These are phyloP conservation scores for Aspergillus mulundensis DNA, from an alignment of 495 filamentous ascomycete species.

Conservation along the genomic window DNA sequence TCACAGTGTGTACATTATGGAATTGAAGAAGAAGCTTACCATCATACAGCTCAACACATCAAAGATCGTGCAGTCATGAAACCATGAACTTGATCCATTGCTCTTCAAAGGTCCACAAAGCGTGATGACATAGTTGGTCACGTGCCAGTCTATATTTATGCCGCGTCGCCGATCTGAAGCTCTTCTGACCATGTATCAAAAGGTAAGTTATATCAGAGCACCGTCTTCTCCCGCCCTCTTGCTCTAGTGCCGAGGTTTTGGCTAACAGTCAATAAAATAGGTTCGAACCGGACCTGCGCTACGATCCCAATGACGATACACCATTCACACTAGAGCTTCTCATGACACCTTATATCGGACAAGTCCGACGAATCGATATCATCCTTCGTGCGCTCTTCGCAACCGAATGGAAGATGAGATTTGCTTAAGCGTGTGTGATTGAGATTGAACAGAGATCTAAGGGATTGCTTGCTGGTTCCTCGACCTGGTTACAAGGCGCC, in stretches of 20 bases:
- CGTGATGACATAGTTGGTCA: conserved; percentile 14
- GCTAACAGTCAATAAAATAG: background rate
- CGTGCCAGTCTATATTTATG: conserved; percentile 7
- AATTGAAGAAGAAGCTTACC: conserved; percentile 5
- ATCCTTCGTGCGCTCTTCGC: conserved; percentile 25
- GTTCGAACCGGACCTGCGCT: background rate
- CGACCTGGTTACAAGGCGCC: background rate
- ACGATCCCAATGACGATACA: conserved; percentile 37
- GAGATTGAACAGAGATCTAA: conserved; percentile 51
- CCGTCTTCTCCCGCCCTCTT: too few relatives aligned
- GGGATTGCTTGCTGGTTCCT: conserved; percentile 17
- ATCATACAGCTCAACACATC: background rate
- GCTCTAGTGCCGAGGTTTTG: background rate
- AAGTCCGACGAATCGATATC: conserved; percentile 27
- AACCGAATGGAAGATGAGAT: conserved; percentile 36
- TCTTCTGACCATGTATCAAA: background rate
- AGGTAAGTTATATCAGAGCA: conserved; percentile 1
- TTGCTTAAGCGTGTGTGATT: conserved; percentile 31
- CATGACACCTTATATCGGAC: conserved; percentile 29
- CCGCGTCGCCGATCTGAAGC: background rate
- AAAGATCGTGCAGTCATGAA: conserved; percentile 1
- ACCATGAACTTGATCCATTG: background rate
- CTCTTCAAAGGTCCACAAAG: conserved; percentile 1
- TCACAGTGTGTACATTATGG: background rate
- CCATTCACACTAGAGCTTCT: conserved; percentile 35